Percentiles rank a stretch among this genome's conserved stretches.
phyloP scores from a whole-genome alignment of 2,329 filamentous ascomycete genomes.

The Trichoderma atrobrunneum region DNA sequence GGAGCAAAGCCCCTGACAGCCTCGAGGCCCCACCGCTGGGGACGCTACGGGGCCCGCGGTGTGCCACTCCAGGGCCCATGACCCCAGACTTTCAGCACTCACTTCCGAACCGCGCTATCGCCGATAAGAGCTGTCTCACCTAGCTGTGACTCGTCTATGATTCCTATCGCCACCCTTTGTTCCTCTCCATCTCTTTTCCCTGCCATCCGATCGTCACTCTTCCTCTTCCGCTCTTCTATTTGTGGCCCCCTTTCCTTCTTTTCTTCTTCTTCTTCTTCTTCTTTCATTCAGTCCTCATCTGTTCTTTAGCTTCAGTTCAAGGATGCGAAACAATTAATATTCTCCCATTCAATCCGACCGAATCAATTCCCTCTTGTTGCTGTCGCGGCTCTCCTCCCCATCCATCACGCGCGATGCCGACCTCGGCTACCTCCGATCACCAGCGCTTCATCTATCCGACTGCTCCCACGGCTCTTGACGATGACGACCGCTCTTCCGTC shows the following conservation, averaged over 20 bases:
- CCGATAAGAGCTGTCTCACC: slow-evolving; percentile 10
- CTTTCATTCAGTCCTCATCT: not conserved
- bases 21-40: not conserved
- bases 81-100: slow-evolving; percentile 2
- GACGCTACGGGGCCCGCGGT: not conserved
- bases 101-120: not conserved
- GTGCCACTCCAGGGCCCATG: not conserved
- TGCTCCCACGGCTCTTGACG: slow-evolving; percentile 9
- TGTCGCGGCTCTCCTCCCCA: not conserved
- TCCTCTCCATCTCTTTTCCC: not conserved
- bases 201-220: not conserved
- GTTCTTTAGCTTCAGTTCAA: not conserved
- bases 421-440: slow-evolving; percentile 14
- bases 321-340: not conserved
- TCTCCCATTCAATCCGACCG: not conserved
- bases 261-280: not conserved
- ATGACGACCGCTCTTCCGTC: slow-evolving; percentile 28
- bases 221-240: not conserved
- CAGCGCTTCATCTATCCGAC: slow-evolving; percentile 13
- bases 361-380: not conserved
- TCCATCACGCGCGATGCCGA: slow-evolving; percentile 12
- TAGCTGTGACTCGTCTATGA: not conserved
- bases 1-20: not conserved
- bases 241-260: not conserved
- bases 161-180: not conserved